Conservation (phyloP, 2,329 filamentous ascomycete genomes). For the Fusarium haematococcum region DNA sequence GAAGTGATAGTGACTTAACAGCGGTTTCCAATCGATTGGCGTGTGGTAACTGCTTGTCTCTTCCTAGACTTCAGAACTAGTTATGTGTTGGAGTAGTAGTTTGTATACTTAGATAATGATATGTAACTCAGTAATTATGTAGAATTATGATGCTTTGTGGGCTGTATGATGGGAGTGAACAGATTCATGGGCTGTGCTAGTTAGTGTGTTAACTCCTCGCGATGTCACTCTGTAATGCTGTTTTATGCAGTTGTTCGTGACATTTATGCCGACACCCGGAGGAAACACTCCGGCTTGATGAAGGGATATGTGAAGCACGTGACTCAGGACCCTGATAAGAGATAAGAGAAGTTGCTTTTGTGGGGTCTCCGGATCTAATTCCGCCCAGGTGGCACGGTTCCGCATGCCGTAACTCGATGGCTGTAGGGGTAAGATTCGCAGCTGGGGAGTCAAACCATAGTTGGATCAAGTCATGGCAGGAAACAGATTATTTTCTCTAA, state of each 20-base stretch:
- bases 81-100: neutral
- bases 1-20: neutral
- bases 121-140: neutral
- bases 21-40: neutral
- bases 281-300: neutral
- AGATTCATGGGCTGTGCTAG: neutral
- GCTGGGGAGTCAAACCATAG: neutral
- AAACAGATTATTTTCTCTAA: neutral
- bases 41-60: neutral
- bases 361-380: neutral
- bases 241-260: neutral
- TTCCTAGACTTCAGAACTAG: too few species aligned
- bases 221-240: neutral
- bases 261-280: neutral
- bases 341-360: neutral
- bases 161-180: neutral
- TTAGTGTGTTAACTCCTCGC: neutral
- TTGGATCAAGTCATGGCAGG: neutral
- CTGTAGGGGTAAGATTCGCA: too few species aligned
- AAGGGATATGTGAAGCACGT: neutral
- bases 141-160: neutral
- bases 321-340: neutral
- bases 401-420: neutral
- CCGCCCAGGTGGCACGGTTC: neutral
- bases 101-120: neutral